These are phyloP conservation scores for Candida glucosophila DNA, from an alignment of 1,139 yeast genomes.

Conservation along the genomic window DNA sequence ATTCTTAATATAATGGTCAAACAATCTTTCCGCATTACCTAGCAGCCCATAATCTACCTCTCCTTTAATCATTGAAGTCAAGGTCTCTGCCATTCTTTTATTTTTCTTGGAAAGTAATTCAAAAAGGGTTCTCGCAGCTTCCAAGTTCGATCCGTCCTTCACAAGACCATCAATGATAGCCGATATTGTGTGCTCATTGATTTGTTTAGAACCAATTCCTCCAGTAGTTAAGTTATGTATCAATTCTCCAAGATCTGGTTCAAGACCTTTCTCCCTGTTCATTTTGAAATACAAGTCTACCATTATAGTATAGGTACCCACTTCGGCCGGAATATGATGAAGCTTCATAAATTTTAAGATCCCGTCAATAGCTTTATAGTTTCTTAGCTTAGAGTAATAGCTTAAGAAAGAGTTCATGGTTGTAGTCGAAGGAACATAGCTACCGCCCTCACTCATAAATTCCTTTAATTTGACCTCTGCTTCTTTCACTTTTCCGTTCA, in stretches of 20 bases:
- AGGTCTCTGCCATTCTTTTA: conserved; percentile 29
- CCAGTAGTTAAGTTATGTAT: conserved; percentile 33
- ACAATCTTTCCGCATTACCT: conserved; percentile 38
- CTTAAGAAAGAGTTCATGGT: conserved; percentile 31
- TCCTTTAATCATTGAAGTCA: conserved; percentile 52
- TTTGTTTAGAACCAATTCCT: conserved; percentile 24
- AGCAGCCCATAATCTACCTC: conserved; percentile 46
- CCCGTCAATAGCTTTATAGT: conserved; percentile 31
- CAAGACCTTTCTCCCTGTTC: conserved; percentile 33
- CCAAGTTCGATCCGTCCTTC: conserved; percentile 36
- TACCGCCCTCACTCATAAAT: conserved; percentile 15
- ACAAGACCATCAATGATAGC: conserved; percentile 51
- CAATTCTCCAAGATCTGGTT: conserved; percentile 34
- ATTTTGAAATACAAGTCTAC: conserved; percentile 49
- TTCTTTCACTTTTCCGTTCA: conserved; percentile 19
- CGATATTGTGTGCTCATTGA: conserved; percentile 42
- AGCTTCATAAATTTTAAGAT: conserved; percentile 29
- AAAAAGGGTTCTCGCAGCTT: conserved; percentile 47
- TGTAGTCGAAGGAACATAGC: conserved; percentile 22
- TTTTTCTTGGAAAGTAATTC: conserved; percentile 26
- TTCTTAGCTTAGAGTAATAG: conserved; percentile 20
- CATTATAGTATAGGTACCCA: conserved; percentile 58
- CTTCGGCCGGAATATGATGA: conserved; percentile 45
- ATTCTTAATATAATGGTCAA: conserved; percentile 31
- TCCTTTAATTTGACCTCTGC: conserved; percentile 28